These are phyloP conservation scores for Peronosclerospora sorghi DNA, from an alignment of 352 stramenopile species.

Conservation along the genomic window DNA sequence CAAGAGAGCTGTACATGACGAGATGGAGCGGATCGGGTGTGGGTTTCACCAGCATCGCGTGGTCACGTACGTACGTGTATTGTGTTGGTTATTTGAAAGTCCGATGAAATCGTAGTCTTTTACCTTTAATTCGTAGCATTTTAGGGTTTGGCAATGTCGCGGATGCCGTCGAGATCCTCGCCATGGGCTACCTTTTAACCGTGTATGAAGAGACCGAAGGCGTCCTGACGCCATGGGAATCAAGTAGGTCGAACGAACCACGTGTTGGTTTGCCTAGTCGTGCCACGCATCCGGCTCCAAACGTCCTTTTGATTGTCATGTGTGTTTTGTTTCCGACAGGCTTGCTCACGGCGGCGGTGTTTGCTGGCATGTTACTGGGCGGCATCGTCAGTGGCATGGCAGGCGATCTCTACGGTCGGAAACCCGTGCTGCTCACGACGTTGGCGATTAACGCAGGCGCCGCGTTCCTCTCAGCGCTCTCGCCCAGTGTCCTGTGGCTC, in stretches of 20 bases:
- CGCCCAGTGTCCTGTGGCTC: conserved; percentile 55
- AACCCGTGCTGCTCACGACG: conserved; percentile 60
- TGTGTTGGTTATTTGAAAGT: no score
- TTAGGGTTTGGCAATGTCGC: conserved; percentile 78
- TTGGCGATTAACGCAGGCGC: conserved; percentile 72
- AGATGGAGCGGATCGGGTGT: conserved; percentile 68
- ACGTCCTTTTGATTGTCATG: no score
- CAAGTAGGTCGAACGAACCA: conserved; percentile 40
- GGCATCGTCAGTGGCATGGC: conserved; percentile 63
- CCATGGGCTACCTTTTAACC: conserved; percentile 83
- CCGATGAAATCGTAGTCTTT: no score
- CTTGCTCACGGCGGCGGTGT: conserved; percentile 80
- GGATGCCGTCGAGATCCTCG: conserved; percentile 85
- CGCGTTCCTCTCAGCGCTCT: conserved; percentile 66
- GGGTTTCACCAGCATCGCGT: conserved; percentile 60
- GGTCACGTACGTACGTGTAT: conserved; percentile 41
- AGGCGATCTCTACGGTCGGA: conserved; percentile 75
- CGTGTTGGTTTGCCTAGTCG: no score
- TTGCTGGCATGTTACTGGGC: conserved; percentile 81
- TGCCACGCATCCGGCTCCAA: no score
- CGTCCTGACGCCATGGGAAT: conserved; percentile 58
- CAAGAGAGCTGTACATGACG: conserved; percentile 55
- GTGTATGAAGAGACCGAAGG: conserved; percentile 60
- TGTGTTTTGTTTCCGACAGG: conserved; percentile 26
- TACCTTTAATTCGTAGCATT: conserved; percentile 31